Evolutionary conservation across 805 yeast genomes (phyloP), one percentile per base, ranked within the genome.

Genomic region (Zygotorulaspora florentina): DNA sequence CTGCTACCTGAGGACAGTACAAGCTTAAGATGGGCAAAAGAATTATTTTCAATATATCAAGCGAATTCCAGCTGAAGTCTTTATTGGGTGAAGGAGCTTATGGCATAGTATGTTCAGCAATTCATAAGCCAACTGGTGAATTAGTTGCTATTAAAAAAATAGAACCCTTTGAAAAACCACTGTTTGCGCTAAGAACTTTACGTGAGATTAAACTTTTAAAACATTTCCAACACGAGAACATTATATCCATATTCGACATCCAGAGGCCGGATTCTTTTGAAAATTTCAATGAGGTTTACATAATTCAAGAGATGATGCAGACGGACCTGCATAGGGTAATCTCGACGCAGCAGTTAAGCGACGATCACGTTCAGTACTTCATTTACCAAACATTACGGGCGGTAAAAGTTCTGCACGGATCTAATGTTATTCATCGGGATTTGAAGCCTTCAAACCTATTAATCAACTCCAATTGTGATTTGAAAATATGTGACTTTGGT

Each of bases 11-110:
- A 29, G 16, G 15, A 16, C 15, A 17, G 13, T 16, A 17, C 9
- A 12, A 12, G 9, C 16, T 17, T n/a, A 36, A 25, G 23, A 57
- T 76, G 80, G 67, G 65, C 44, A 73, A 77, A 45, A 69, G 68
- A 46, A 71, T 77, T 42, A 69, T 79, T 2, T 91, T 91, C 73
- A 87, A 88, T 64, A 91, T 91, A 23, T 81, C 90, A 25, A 86
- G 85, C 50, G 89, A 87, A 59, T 91, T 90, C 66, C 88, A 88
- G 64, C 81, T 91, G 39, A 73, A 83, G 42, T 88, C 87, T 54
- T 78, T 91, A 12, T 82, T 91, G 1, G 98, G 98, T 8, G 96
- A 89, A 66, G 98, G 98, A 15, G 97, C 98, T 0, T 91, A 91
- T 62, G 98, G 98, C 5, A 81, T 90, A 10, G 98, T 91, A 9